Evolutionary conservation across 1,284 basidiomycete genomes (phyloP), one percentile per base, ranked within the genome.

Genomic region (Ustilago loliicola): DNA sequence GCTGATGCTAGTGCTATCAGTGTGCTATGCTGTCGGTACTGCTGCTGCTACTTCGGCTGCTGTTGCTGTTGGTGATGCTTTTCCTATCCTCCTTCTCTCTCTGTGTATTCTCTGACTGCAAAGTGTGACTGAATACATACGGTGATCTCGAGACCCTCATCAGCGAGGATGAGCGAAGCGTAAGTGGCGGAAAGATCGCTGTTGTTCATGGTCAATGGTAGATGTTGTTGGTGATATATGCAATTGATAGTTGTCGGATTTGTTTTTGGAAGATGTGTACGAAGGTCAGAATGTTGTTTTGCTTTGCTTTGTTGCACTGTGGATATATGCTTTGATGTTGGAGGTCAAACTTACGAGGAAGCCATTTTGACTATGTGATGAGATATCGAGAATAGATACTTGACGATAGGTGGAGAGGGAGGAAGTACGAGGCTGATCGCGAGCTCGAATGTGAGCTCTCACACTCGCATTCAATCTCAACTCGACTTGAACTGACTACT

Each of bases 81-180:
- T 45, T 57, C 25, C 29, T 50, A n/a, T 21, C 52, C 1, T 38
- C 1, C 19, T 29, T 34, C 42, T 50, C 48, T n/a, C 17, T 54
- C 5, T 42, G 11, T 25, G 6, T 23, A 47, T 0, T 38, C 25
- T 25, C 42, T 52, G 34, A n/a, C n/a, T 57, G 30, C 56, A n/a
- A n/a, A n/a, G n/a, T 48, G 15, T 54, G 40, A 48, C 21, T 2
- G 19, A 17, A 80, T 82, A 92, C 93, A 86, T 87, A 95, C 93
- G 81, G 96, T 94, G 67, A 99, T 91, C 29, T 92, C 94, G 36
- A 98, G 95, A 27, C 96, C 96, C 8, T 90, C 90, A 52, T 98
- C 91, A 51, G 98, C 95, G 13, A 96, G 95, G 23, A 94, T 83
- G 52, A 99, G 90, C 3, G 94, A 91, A 32, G 93, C 85, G 27